Conservation (phyloP, 768 basidiomycete genomes). For the Mycena haematopus region DNA sequence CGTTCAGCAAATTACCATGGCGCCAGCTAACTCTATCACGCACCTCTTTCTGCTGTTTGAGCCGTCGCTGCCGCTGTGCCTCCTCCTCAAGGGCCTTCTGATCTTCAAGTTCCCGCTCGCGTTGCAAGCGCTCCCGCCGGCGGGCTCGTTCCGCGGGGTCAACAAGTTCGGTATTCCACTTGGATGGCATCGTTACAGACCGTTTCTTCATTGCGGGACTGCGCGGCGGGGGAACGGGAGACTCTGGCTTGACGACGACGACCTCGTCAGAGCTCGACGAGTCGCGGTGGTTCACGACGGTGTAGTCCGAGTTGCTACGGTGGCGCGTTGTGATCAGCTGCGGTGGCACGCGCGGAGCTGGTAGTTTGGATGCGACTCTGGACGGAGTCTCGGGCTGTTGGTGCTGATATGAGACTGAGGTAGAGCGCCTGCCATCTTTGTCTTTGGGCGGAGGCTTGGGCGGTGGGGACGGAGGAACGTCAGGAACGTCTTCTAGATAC, state of each 20-base stretch:
- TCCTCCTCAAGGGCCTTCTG: conserved; percentile 52
- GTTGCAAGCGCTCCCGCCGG: conserved; percentile 33
- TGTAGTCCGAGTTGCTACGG: conserved; percentile 49
- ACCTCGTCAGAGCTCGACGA: conserved; percentile 40
- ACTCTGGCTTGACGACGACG: conserved; percentile 32
- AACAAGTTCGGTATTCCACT: conserved; percentile 23
- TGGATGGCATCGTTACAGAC: conserved; percentile 27
- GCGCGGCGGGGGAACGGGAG: conserved; percentile 12
- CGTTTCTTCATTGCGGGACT: conserved; percentile 25
- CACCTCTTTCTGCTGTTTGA: conserved; percentile 47
- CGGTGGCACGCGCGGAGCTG: conserved; percentile 31
- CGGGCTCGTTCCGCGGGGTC: conserved; percentile 34
- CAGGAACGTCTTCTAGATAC: conserved; percentile 34
- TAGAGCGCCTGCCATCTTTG: conserved; percentile 31
- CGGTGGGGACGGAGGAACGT: conserved; percentile 35
- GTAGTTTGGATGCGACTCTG: conserved; percentile 7
- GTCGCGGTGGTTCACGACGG: conserved; percentile 42
- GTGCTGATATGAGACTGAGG: conserved; percentile 7
- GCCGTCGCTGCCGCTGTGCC: conserved; percentile 45
- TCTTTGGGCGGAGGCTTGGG: conserved; percentile 50
- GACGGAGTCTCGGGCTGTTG: conserved; percentile 14
- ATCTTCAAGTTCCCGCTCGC: conserved; percentile 50
- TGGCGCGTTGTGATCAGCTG: conserved; percentile 35
- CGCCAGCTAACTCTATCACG: not conserved
- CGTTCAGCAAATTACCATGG: not conserved